These are phyloP conservation scores for Xylaria digitata DNA, from an alignment of 2,329 filamentous ascomycete genomes.

Conservation along the genomic window DNA sequence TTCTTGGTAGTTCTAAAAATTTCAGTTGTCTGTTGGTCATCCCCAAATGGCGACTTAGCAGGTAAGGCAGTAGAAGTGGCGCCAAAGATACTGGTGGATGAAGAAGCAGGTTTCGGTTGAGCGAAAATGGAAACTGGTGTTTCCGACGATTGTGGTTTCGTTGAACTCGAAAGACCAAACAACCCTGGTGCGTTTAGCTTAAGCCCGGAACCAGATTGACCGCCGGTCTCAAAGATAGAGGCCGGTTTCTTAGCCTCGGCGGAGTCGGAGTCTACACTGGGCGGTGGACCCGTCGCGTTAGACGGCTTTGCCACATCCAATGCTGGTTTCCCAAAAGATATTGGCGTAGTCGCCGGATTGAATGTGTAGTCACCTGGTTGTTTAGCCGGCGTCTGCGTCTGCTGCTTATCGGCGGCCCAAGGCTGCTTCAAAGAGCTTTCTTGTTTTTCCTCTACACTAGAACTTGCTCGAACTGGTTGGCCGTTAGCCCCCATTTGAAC, in stretches of 20 bases:
- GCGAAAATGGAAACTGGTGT: slow-evolving; percentile 42
- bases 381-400: slow-evolving; percentile 47
- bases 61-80: slow-evolving; percentile 15
- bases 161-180: slow-evolving; percentile 40
- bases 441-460: slow-evolving; percentile 39
- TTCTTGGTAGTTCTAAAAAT: slow-evolving; percentile 16
- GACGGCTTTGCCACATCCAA: slow-evolving; percentile 23
- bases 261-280: slow-evolving; percentile 45
- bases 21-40: slow-evolving; percentile 32
- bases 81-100: slow-evolving; percentile 38
- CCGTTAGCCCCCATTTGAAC: slow-evolving; percentile 50
- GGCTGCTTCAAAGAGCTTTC: slow-evolving; percentile 31
- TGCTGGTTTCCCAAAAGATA: slow-evolving; percentile 44
- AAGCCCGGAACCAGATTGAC: slow-evolving; percentile 28
- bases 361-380: slow-evolving; percentile 49
- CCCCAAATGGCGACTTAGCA: slow-evolving; percentile 16
- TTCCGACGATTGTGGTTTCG: slow-evolving; percentile 40
- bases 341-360: slow-evolving; percentile 49
- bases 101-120: slow-evolving; percentile 36
- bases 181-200: slow-evolving; percentile 33
- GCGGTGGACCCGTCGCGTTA: slow-evolving; percentile 15
- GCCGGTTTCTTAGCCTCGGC: slow-evolving; percentile 45
- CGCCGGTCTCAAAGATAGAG: slow-evolving; percentile 40
- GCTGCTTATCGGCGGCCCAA: slow-evolving; percentile 30
- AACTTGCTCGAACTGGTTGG: slow-evolving; percentile 48